Evolutionary conservation across 805 yeast species (phyloP).

Genomic region (Saccharomycopsis olivae): DNA sequence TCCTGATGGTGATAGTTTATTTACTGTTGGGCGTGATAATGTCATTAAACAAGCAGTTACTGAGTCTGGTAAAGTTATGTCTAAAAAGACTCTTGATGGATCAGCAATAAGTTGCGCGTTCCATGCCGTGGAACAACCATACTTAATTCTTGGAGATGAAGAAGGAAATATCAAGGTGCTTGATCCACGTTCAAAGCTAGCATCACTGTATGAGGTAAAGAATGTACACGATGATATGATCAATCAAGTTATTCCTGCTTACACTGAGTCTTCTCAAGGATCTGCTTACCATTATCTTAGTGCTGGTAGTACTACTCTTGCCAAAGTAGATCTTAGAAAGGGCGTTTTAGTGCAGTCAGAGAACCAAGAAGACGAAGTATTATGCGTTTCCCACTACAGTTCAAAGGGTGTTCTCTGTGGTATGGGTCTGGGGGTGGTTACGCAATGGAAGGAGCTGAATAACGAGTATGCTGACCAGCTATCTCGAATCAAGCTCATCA

Average conservation of each 20-base stretch:
- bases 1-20: conserved; percentile 45
- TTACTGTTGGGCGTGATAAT: conserved; percentile 70
- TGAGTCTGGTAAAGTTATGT: conserved; percentile 60
- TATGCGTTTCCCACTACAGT: conserved; percentile 62
- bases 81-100: conserved; percentile 33
- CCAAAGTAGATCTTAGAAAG: conserved; percentile 70
- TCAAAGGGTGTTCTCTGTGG: conserved; percentile 63
- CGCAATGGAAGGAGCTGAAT: conserved; percentile 71
- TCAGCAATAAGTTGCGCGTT: conserved; percentile 25
- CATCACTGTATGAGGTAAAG: conserved; percentile 32
- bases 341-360: conserved; percentile 60
- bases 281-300: conserved; percentile 74
- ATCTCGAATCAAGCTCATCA: conserved; percentile 57
- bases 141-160: conserved; percentile 55
- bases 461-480: conserved; percentile 71
- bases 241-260: conserved; percentile 54
- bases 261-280: conserved; percentile 24
- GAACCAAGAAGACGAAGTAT: conserved; percentile 89
- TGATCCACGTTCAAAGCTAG: conserved; percentile 42
- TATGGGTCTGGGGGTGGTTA: conserved; percentile 83
- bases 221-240: conserved; percentile 69
- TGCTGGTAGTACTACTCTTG: conserved; percentile 71
- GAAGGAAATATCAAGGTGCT: conserved; percentile 54
- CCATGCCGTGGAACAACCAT: conserved; percentile 27
- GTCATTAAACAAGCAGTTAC: conserved; percentile 65